Conservation (phyloP, 163 green algal genomes). For the Chlamydomonas reinhardtii region DNA sequence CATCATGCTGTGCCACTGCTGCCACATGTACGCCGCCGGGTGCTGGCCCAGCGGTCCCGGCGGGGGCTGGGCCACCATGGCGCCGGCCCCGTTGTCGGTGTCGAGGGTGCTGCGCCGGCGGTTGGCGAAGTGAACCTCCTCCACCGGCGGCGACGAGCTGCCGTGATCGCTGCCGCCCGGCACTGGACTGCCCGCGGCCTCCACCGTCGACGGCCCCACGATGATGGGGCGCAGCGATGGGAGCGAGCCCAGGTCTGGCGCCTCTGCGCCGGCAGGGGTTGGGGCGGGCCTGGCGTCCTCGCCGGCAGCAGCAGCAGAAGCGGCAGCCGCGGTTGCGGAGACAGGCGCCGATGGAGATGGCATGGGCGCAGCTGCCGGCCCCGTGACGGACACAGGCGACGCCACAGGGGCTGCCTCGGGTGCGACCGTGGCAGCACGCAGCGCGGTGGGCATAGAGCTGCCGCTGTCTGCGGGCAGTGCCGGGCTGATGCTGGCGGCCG, state of each 20-base stretch:
- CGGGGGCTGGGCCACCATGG: not conserved
- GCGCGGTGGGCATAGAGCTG: not conserved
- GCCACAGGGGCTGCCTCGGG: no score
- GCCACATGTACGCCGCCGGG: not conserved
- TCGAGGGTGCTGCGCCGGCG: not conserved
- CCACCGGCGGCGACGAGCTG: not conserved
- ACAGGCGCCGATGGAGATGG: not conserved
- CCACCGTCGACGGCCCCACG: not conserved
- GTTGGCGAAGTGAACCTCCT: not conserved
- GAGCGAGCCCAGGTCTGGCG: no score
- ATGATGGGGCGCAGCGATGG: not conserved
- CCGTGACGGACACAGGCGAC: not conserved
- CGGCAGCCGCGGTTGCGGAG: not conserved
- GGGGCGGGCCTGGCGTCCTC: not conserved
- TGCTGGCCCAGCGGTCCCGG: not conserved
- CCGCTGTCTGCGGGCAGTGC: not conserved
- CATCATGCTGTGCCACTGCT: slow-evolving; percentile 26
- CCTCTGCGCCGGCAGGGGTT: no score
- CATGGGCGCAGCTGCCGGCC: not conserved
- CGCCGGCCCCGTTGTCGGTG: not conserved
- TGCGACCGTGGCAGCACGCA: no score
- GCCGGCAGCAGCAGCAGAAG: not conserved
- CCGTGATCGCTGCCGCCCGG: not conserved
- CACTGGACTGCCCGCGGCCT: not conserved
- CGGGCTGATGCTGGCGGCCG: not conserved